These are phyloP conservation scores for Chrysanthemum seticuspe DNA, from an alignment of 129 eudicot genomes.

Conservation along the genomic window DNA sequence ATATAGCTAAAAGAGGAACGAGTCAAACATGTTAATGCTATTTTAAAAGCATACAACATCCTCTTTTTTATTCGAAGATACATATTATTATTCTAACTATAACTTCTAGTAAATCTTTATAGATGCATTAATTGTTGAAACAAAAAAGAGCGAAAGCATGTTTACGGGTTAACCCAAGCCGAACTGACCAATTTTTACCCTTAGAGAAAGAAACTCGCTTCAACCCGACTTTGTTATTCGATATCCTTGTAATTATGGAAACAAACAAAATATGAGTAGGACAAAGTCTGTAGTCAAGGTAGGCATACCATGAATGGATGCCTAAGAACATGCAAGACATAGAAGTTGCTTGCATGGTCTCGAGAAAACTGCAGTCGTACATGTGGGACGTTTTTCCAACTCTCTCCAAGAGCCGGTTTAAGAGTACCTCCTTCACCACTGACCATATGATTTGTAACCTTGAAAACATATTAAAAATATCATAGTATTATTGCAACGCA, in stretches of 20 bases:
- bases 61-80: not conserved
- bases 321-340: slow-evolving; percentile 44
- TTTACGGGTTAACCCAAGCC: no score
- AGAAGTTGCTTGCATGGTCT: slow-evolving; percentile 36
- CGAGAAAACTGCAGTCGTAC: slow-evolving; percentile 59
- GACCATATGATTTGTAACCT: slow-evolving; percentile 97
- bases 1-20: not conserved
- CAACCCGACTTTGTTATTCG: not conserved
- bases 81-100: not conserved
- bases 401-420: slow-evolving; percentile 95
- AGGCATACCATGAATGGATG: slow-evolving; percentile 63
- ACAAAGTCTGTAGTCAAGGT: not conserved
- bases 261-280: not conserved
- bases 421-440: slow-evolving; percentile 72
- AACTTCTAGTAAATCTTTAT: not conserved
- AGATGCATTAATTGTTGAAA: no score
- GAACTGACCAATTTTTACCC: no score
- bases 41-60: no score
- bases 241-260: not conserved
- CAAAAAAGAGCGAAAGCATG: no score
- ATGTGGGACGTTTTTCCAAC: slow-evolving; percentile 91
- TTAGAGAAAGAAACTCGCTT: no score
- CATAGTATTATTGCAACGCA: slow-evolving; percentile 5
- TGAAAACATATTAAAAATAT: slow-evolving; percentile 4
- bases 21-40: not conserved